Percentiles rank a stretch among this genome's conserved stretches.
Conservation (phyloP, 2,329 filamentous ascomycete species). For the Didymella pinodella region DNA sequence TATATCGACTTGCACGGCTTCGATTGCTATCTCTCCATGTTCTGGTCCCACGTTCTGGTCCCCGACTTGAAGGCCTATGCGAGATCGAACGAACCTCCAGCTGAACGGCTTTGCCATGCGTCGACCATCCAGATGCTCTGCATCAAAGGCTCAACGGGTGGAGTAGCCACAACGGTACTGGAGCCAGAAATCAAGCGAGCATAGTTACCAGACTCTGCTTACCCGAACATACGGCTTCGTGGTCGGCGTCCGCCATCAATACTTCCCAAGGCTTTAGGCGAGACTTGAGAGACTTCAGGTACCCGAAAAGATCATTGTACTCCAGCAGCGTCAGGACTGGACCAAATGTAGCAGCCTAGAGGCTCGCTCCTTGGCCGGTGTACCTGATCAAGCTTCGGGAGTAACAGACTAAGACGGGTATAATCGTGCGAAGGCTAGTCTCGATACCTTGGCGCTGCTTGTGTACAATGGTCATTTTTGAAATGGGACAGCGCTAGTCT, state of each 20-base stretch:
- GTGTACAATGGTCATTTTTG: not conserved
- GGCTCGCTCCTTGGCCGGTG: conserved; percentile 3
- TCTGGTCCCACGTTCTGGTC: conserved; percentile 3
- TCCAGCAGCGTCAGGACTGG: conserved; percentile 8
- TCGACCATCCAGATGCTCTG: conserved; percentile 14
- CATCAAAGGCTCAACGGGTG: not conserved
- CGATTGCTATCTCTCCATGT: not conserved
- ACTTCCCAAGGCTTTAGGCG: conserved; percentile 38
- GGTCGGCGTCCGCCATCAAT: conserved; percentile 31
- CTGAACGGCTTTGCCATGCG: conserved; percentile 9
- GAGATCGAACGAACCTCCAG: conserved; percentile 5
- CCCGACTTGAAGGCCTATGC: not conserved
- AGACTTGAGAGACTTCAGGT: conserved; percentile 12
- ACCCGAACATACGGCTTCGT: not conserved
- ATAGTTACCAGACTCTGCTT: conserved; percentile 12
- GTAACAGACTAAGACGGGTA: conserved; percentile 3
- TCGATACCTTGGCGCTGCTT: conserved; percentile 21
- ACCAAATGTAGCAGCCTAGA: conserved; percentile 7
- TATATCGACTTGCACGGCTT: conserved; percentile 6
- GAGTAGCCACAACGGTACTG: conserved; percentile 8
- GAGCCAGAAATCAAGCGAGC: conserved; percentile 3
- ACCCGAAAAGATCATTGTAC: conserved; percentile 8
- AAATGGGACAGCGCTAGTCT: too few species aligned
- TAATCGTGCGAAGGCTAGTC: conserved; percentile 10
- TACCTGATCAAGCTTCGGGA: conserved; percentile 14